Conservation (phyloP, 306 rosid species). For the Corylus americana region DNA sequence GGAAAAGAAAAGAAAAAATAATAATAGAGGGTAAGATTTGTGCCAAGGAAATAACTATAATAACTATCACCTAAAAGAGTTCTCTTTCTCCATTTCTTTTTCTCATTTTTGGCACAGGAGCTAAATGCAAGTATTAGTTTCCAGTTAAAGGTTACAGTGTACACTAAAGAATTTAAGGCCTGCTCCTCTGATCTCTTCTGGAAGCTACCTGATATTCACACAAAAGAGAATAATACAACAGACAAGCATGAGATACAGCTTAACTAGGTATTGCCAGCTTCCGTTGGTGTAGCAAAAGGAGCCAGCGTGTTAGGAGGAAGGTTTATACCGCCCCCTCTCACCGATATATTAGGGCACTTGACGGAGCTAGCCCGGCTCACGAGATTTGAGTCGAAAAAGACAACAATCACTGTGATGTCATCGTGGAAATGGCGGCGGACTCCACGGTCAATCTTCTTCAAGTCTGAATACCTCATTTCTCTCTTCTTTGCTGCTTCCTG, state of each 20-base stretch:
- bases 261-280: conserved; percentile 57
- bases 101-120: conserved; percentile 42
- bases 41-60: conserved; percentile 47
- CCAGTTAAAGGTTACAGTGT: conserved; percentile 68
- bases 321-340: conserved; percentile 86
- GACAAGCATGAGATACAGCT: conserved; percentile 36
- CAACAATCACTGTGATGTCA: conserved; percentile 90
- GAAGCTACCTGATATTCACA: conserved; percentile 85
- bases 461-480: conserved; percentile 97
- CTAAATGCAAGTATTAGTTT: conserved; percentile 67
- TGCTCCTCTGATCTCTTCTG: conserved; percentile 52
- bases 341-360: conserved; percentile 59
- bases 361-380: conserved; percentile 74
- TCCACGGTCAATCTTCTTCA: conserved; percentile 93
- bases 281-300: conserved; percentile 59
- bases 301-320: conserved; percentile 74
- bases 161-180: conserved; percentile 72
- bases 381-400: conserved; percentile 75
- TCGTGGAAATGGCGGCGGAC: conserved; percentile 99
- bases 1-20: background rate
- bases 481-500: conserved; percentile 96
- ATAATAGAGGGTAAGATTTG: conserved; percentile 24
- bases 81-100: conserved; percentile 41
- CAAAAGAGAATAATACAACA: conserved; percentile 56
- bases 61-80: conserved; percentile 47